Conservation (phyloP, 2,329 filamentous ascomycete species). For the Pseudofabraea citricarpa region DNA sequence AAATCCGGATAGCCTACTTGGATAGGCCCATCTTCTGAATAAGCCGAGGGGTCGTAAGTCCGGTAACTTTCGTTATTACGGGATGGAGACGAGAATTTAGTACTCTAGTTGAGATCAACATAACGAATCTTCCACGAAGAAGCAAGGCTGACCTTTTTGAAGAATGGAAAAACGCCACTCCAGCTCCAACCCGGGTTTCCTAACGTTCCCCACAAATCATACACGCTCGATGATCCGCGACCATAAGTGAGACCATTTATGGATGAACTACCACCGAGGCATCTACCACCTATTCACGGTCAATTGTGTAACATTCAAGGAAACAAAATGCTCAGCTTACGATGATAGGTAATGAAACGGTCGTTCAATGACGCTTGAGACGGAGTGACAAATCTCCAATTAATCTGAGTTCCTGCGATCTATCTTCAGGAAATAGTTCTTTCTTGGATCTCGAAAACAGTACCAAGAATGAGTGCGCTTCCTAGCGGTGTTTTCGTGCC, state of each 20-base stretch:
- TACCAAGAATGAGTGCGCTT: not conserved
- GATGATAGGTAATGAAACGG: not conserved
- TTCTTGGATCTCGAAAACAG: not conserved
- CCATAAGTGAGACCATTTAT: slow-evolving; percentile 30
- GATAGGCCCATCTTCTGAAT: slow-evolving; percentile 9
- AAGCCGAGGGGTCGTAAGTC: slow-evolving; percentile 4
- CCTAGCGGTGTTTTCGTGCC: not conserved
- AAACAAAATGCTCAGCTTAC: not conserved
- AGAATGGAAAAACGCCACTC: slow-evolving; percentile 32
- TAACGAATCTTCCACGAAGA: slow-evolving; percentile 23
- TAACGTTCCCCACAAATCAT: slow-evolving; percentile 33
- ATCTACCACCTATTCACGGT: slow-evolving; percentile 19
- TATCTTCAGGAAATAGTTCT: not conserved
- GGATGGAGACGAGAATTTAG: not conserved
- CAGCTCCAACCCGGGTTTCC: slow-evolving; percentile 37
- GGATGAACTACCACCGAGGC: slow-evolving; percentile 27
- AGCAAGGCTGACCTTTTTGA: slow-evolving; percentile 13
- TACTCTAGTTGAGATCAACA: not conserved
- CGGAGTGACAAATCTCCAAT: not conserved
- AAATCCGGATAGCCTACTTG: slow-evolving; percentile 7
- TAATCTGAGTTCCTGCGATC: not conserved
- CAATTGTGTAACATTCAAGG: not conserved
- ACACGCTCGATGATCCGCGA: slow-evolving; percentile 20
- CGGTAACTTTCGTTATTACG: slow-evolving; percentile 2
- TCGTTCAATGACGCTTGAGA: not conserved